A percentile compares a stretch with the other conserved stretches of the same genome.
Conservation (phyloP, 164 flowering plant genomes). For the Macadamia tetraphylla region DNA sequence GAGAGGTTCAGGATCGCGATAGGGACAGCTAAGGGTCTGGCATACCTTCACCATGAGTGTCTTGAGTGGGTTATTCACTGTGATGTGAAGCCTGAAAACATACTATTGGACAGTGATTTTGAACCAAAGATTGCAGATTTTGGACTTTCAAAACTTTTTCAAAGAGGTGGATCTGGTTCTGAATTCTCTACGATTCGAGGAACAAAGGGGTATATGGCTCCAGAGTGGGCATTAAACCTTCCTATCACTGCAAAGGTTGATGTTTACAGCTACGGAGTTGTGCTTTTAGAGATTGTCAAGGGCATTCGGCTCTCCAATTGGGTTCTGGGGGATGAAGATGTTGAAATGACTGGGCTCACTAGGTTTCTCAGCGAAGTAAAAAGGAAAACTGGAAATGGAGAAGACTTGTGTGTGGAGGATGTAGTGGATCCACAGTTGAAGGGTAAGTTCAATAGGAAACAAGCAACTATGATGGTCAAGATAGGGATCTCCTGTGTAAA, state of each 20-base stretch:
- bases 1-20: slow-evolving; percentile 14
- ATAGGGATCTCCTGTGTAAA: slow-evolving; percentile 14
- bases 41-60: slow-evolving; percentile 23
- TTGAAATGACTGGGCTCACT: slow-evolving; percentile 3
- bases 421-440: slow-evolving; percentile 13
- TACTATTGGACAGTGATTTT: slow-evolving; percentile 17
- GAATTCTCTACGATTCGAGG: slow-evolving; percentile 31
- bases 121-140: slow-evolving; percentile 35
- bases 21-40: slow-evolving; percentile 20
- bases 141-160: slow-evolving; percentile 25
- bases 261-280: slow-evolving; percentile 45
- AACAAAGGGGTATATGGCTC: slow-evolving; percentile 48
- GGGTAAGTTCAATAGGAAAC: slow-evolving; percentile 9
- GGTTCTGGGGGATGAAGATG: slow-evolving; percentile 6
- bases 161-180: slow-evolving; percentile 9
- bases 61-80: slow-evolving; percentile 25
- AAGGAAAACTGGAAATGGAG: slow-evolving; percentile 3
- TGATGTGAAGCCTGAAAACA: slow-evolving; percentile 21
- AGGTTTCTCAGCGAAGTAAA: slow-evolving; percentile 8
- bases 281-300: slow-evolving; percentile 26
- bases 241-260: slow-evolving; percentile 36
- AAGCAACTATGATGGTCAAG: slow-evolving; percentile 11
- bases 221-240: slow-evolving; percentile 33
- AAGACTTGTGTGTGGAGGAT: slow-evolving; percentile 9
- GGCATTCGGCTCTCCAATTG: slow-evolving; percentile 13